Conservation (phyloP, 176 grass and related monocot genomes). For the Leersia perrieri region DNA sequence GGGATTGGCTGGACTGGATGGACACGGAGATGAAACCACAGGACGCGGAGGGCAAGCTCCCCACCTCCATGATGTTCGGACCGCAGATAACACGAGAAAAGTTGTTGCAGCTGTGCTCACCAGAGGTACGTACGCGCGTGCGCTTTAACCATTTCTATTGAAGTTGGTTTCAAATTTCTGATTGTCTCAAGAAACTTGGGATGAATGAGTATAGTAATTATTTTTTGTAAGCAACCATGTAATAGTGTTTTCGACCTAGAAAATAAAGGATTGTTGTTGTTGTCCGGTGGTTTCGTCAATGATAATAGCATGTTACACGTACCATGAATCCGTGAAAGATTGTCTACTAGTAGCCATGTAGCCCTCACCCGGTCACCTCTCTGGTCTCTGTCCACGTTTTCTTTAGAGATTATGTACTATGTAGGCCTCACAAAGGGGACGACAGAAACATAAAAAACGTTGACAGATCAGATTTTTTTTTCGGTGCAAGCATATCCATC, state of each 20-base stretch:
- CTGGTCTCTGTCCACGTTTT: not conserved
- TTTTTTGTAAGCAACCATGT: too few species aligned
- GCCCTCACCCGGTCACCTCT: too few species aligned
- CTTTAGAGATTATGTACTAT: not conserved
- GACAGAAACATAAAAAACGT: too few species aligned
- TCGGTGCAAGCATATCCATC: too few species aligned
- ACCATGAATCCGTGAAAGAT: too few species aligned
- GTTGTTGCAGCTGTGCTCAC: slow-evolving; percentile 47
- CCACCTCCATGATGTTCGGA: slow-evolving; percentile 44
- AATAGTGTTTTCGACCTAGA: too few species aligned
- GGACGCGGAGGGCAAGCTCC: slow-evolving; percentile 38
- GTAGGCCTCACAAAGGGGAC: not conserved
- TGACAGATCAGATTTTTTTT: too few species aligned
- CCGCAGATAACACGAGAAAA: slow-evolving; percentile 26
- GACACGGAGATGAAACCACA: slow-evolving; percentile 59
- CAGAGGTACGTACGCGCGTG: slow-evolving; percentile 40
- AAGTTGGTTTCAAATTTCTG: too few species aligned
- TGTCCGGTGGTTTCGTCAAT: not conserved
- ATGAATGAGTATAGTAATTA: too few species aligned
- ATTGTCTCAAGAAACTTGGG: too few species aligned
- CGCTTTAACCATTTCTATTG: not conserved
- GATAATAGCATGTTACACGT: not conserved
- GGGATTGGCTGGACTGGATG: slow-evolving; percentile 45
- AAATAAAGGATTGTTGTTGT: not conserved
- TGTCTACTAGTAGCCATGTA: not conserved